These are phyloP conservation scores for Penicillium fimorum DNA, from an alignment of 495 filamentous ascomycete genomes.

Conservation along the genomic window DNA sequence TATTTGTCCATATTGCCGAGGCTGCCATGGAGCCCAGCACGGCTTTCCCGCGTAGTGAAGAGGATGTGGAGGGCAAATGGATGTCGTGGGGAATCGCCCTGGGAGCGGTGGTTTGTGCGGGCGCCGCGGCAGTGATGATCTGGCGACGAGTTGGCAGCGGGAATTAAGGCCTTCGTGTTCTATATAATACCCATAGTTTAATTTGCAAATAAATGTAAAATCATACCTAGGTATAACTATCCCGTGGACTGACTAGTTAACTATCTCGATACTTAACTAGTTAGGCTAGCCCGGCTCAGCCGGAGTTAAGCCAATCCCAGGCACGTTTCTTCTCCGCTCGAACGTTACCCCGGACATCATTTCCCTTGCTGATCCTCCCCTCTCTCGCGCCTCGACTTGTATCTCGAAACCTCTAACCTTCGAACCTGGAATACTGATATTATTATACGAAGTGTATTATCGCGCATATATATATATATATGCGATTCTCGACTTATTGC, in stretches of 20 bases:
- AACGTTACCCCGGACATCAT: slow-evolving; percentile 28
- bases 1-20: slow-evolving; percentile 88
- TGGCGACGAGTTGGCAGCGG: slow-evolving; percentile 56
- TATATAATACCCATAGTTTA: slow-evolving; percentile 1
- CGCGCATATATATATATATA: background rate
- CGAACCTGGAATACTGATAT: background rate
- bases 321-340: slow-evolving; percentile 33
- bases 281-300: slow-evolving; percentile 6
- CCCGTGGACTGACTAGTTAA: no score
- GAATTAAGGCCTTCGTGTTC: slow-evolving; percentile 13
- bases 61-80: slow-evolving; percentile 77
- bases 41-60: slow-evolving; percentile 80
- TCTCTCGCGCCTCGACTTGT: slow-evolving; percentile 4
- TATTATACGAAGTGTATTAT: background rate
- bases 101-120: slow-evolving; percentile 75
- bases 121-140: slow-evolving; percentile 76
- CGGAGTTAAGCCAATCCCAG: slow-evolving; percentile 28
- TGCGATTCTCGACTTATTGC: background rate
- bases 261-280: background rate
- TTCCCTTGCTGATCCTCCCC: slow-evolving; percentile 21
- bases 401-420: background rate
- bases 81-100: slow-evolving; percentile 83
- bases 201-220: background rate
- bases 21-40: slow-evolving; percentile 84
- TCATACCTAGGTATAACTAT: background rate